Evolutionary conservation across 2,329 filamentous ascomycete species (phyloP).

Genomic region (Sporothrix schenckii): DNA sequence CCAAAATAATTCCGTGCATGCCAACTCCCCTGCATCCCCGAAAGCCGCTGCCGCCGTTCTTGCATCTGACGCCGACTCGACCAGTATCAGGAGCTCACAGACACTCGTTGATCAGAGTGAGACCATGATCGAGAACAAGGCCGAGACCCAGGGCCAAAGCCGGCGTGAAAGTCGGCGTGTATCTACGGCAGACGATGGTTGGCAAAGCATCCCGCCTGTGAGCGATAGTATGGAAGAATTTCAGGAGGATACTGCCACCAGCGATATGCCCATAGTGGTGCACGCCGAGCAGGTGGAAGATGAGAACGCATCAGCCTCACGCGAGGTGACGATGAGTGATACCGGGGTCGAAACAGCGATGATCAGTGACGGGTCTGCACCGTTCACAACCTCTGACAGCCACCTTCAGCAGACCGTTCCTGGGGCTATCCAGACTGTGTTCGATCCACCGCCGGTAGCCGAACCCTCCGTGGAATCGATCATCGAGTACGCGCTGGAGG

Average conservation of each 20-base stretch:
- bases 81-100: constrained; percentile 55
- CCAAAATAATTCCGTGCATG: constrained; percentile 19
- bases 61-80: constrained; percentile 43
- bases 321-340: not conserved
- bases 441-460: constrained; percentile 38
- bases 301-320: not conserved
- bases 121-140: no score
- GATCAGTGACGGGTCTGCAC: constrained; percentile 5
- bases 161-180: not conserved
- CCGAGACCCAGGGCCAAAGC: not conserved
- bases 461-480: constrained; percentile 50
- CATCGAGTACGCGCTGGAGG: constrained; percentile 51
- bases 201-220: constrained; percentile 40
- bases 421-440: constrained; percentile 28
- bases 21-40: not conserved
- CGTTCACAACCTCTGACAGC: not conserved
- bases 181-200: constrained; percentile 42
- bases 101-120: constrained; percentile 52
- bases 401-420: not conserved
- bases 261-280: not conserved
- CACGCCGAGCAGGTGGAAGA: constrained; percentile 8
- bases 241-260: not conserved
- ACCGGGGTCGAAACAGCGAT: constrained; percentile 31
- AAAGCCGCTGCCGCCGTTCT: constrained; percentile 34
- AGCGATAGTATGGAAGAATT: constrained; percentile 22